These are phyloP conservation scores for Zoysia pacifica DNA, from an alignment of 176 grass and related monocot species.

Conservation along the genomic window DNA sequence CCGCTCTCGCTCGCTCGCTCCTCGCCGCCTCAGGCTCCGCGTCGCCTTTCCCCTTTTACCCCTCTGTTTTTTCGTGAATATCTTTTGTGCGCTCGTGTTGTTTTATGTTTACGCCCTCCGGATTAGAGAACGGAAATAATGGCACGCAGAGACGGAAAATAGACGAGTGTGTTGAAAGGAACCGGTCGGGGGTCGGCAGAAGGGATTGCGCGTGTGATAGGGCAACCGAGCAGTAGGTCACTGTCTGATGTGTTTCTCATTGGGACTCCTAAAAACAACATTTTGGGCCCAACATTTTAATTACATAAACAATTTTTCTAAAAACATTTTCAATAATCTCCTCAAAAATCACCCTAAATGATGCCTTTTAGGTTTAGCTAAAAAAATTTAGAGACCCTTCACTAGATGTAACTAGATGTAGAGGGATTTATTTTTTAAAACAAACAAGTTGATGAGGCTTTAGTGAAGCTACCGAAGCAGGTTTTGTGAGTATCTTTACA, in stretches of 20 bases:
- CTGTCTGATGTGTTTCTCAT: background rate
- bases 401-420: no score
- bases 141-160: background rate
- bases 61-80: slow-evolving; percentile 44
- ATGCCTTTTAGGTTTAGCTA: no score
- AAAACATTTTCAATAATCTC: no score
- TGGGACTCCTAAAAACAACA: background rate
- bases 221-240: background rate
- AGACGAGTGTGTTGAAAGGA: background rate
- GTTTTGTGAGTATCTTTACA: no score
- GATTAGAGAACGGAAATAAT: slow-evolving; percentile 8
- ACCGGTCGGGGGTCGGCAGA: background rate
- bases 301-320: background rate
- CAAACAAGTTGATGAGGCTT: no score
- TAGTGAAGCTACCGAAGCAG: no score
- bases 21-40: slow-evolving; percentile 28
- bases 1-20: slow-evolving; percentile 16
- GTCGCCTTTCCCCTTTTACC: slow-evolving; percentile 53
- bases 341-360: no score
- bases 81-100: slow-evolving; percentile 21
- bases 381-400: no score
- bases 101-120: slow-evolving; percentile 11
- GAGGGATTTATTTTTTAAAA: no score
- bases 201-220: background rate
- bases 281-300: background rate